These are phyloP conservation scores for Patellaria atrata DNA, from an alignment of 495 filamentous ascomycete species.

Conservation along the genomic window DNA sequence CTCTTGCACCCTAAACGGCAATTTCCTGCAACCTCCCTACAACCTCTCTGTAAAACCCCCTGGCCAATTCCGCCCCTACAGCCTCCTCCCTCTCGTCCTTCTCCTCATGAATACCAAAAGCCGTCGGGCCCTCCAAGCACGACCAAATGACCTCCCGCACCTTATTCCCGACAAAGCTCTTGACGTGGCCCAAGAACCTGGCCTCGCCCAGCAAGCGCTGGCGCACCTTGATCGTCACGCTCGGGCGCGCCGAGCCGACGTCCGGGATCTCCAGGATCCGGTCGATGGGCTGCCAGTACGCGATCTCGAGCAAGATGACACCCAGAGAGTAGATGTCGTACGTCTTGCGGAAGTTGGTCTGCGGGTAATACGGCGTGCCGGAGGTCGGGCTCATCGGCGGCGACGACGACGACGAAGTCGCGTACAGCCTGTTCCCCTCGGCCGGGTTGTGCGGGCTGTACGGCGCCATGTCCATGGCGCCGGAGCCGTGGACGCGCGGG, in stretches of 20 bases:
- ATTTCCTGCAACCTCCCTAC: slow-evolving; percentile 25
- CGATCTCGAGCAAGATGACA: slow-evolving; percentile 36
- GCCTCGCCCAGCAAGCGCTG: slow-evolving; percentile 14
- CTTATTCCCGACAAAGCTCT: slow-evolving; percentile 21
- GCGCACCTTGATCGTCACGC: slow-evolving; percentile 10
- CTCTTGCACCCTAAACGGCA: slow-evolving; percentile 10
- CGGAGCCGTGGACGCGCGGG: slow-evolving; percentile 29
- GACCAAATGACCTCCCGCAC: slow-evolving; percentile 20
- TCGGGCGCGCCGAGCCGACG: slow-evolving; percentile 12
- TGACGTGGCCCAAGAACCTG: slow-evolving; percentile 15
- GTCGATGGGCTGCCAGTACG: slow-evolving; percentile 35
- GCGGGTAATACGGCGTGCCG: no score
- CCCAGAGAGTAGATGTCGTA: slow-evolving; percentile 40
- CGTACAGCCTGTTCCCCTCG: no score
- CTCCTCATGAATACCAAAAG: slow-evolving; percentile 21
- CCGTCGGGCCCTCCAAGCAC: slow-evolving; percentile 24
- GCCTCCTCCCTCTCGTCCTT: slow-evolving; percentile 17
- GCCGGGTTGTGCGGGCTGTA: no score
- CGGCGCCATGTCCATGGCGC: slow-evolving; percentile 9
- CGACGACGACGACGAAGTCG: no score
- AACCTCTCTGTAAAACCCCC: slow-evolving; percentile 25
- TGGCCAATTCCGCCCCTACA: slow-evolving; percentile 20
- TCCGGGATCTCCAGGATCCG: slow-evolving; percentile 27
- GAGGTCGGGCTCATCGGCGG: no score
- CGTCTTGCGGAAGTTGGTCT: slow-evolving; percentile 36